Conservation (phyloP, 2,329 filamentous ascomycete species). For the Xylaria sp. region DNA sequence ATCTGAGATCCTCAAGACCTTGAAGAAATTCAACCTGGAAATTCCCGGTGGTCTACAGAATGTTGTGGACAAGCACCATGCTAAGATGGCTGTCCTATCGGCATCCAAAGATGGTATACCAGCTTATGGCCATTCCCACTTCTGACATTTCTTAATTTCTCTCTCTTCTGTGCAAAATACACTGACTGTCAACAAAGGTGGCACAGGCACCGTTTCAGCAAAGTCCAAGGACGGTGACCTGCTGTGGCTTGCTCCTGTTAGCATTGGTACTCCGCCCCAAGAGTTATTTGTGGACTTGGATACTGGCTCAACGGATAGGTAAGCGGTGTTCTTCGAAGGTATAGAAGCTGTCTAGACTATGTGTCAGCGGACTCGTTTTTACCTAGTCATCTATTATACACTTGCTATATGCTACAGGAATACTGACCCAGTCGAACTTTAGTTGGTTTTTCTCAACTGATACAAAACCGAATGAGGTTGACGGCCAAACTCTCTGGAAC, state of each 20-base stretch:
- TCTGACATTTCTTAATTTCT: neutral
- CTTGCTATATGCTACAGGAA: no score
- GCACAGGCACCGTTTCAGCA: conserved; percentile 19
- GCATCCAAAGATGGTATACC: conserved; percentile 27
- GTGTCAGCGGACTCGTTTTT: neutral
- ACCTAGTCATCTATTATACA: conserved; percentile 14
- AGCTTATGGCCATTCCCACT: neutral
- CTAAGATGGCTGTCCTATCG: conserved; percentile 26
- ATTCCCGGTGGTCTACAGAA: conserved; percentile 40
- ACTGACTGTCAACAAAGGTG: conserved; percentile 27
- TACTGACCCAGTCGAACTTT: conserved; percentile 4
- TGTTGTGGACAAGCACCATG: conserved; percentile 36
- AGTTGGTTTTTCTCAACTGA: conserved; percentile 63
- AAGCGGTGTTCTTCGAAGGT: conserved; percentile 46
- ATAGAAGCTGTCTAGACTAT: neutral
- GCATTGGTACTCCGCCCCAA: conserved; percentile 56
- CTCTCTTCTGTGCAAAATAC: neutral
- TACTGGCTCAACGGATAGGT: conserved; percentile 65
- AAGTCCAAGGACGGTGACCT: conserved; percentile 47
- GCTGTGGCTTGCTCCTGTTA: conserved; percentile 51
- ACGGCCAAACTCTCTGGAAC: conserved; percentile 50
- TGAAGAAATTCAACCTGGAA: conserved; percentile 43
- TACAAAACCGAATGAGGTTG: conserved; percentile 51
- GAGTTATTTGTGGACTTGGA: conserved; percentile 56
- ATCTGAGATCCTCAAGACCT: conserved; percentile 39